Percentiles rank a stretch among this genome's conserved stretches.
phyloP scores from a whole-genome alignment of 23 red algal genomes.

The Gracilaria domingensis region DNA sequence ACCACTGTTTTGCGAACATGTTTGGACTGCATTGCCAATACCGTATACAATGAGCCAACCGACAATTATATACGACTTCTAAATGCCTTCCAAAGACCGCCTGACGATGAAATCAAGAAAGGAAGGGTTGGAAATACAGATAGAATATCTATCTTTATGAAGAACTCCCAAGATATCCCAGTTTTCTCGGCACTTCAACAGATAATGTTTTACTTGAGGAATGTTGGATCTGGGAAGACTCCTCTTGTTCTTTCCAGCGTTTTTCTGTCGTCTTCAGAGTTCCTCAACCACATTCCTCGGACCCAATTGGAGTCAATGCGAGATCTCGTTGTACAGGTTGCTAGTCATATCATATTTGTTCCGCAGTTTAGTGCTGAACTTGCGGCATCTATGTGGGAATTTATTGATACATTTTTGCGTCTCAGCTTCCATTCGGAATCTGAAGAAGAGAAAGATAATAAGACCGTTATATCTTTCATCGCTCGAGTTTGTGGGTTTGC shows the following conservation, averaged over 20 bases:
- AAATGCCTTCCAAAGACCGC: slow-evolving; percentile 8
- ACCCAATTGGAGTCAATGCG: slow-evolving; percentile 12
- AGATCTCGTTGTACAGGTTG: slow-evolving; percentile 7
- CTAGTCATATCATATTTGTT: slow-evolving; percentile 14
- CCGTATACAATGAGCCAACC: background rate
- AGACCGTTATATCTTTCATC: slow-evolving; percentile 29
- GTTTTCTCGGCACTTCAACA: slow-evolving; percentile 1
- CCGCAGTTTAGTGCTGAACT: slow-evolving; percentile 25
- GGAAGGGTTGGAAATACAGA: background rate
- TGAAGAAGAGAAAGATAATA: background rate
- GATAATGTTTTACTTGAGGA: slow-evolving; percentile 28
- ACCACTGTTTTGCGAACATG: slow-evolving; percentile 6
- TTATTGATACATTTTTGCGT: slow-evolving; percentile 18
- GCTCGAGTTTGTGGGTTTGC: slow-evolving; percentile 50
- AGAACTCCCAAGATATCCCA: slow-evolving; percentile 3
- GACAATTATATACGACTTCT: slow-evolving; percentile 20
- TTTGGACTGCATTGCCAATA: slow-evolving; percentile 11
- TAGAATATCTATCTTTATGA: background rate
- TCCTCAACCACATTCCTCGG: background rate
- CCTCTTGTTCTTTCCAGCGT: slow-evolving; percentile 8
- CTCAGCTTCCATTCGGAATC: background rate
- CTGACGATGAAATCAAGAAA: slow-evolving; percentile 1
- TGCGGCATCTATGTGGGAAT: slow-evolving; percentile 20
- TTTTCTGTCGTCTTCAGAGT: slow-evolving; percentile 11
- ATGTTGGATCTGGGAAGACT: slow-evolving; percentile 6